phyloP scores from a whole-genome alignment of 495 filamentous ascomycete genomes.

The Trichoderma asperelloides region DNA sequence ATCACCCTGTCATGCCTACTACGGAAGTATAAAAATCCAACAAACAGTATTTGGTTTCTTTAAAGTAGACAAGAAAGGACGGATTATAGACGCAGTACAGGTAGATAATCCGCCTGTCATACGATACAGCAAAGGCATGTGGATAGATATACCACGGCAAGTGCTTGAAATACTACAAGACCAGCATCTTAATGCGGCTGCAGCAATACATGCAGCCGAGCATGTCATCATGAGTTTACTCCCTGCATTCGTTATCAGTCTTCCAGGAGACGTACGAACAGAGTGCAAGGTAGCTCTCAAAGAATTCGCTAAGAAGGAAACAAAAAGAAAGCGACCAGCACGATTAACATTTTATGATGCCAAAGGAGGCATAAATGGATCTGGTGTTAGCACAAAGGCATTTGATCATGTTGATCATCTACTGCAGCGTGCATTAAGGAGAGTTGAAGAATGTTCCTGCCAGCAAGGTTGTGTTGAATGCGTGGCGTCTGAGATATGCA shows the following conservation, averaged over 20 bases:
- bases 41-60: slow-evolving; percentile 92
- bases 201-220: slow-evolving; percentile 88
- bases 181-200: slow-evolving; percentile 69
- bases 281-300: slow-evolving; percentile 80
- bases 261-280: slow-evolving; percentile 79
- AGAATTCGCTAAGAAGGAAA: slow-evolving; percentile 60
- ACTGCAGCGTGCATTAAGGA: slow-evolving; percentile 65
- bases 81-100: slow-evolving; percentile 83
- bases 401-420: slow-evolving; percentile 85
- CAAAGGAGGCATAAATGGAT: slow-evolving; percentile 74
- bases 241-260: slow-evolving; percentile 79
- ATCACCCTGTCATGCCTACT: slow-evolving; percentile 56
- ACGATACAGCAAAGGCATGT: slow-evolving; percentile 81
- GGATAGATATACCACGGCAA: slow-evolving; percentile 78
- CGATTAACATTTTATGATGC: slow-evolving; percentile 91
- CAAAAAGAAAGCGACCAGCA: slow-evolving; percentile 71
- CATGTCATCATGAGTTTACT: slow-evolving; percentile 81
- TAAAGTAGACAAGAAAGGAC: slow-evolving; percentile 74
- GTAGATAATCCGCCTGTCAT: slow-evolving; percentile 91
- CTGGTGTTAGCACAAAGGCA: slow-evolving; percentile 80
- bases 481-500: slow-evolving; percentile 76
- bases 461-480: slow-evolving; percentile 78
- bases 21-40: slow-evolving; percentile 72
- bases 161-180: slow-evolving; percentile 72
- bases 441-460: slow-evolving; percentile 63